Evolutionary conservation across 345 rosid genomes (phyloP), one percentile per base, ranked within the genome.

Genomic region (Eucalyptus pumila): DNA sequence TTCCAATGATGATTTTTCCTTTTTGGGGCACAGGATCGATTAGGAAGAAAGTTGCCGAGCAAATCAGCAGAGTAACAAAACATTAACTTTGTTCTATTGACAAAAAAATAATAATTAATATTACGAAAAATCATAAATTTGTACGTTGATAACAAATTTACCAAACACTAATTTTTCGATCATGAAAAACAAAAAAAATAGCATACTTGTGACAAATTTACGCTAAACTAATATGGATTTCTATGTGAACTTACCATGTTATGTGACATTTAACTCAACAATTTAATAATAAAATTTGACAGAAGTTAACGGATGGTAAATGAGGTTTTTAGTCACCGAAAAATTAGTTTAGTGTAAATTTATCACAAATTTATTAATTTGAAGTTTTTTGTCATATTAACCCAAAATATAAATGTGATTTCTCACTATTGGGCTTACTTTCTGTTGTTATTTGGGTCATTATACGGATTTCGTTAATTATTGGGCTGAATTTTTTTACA

Each of bases 121-220:
- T 26, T 6, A 56, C 0, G 0, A 56, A 56, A 56, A 56, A 56
- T 56, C 30, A 56, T 56, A 56, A 56, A 24, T 23, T 23, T 23
- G 0, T 24, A 24, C 0, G 1, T 0, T 9, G 2, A 56, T 56
- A 1, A 24, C 1, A 0, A 56, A 56, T 56, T 56, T 56, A 24
- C 4, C 3, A 23, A 0, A 56, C 10, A 56, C 1, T 56, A 56
- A 56, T 56, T 56, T 56, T 56, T 24, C 1, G 1, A 56, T 0
- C 6, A 56, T 24, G 6, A 56, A 56, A 56, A 56, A 24, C 3
- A 0, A 24, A 56, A 56, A 56, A 56, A 24, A 0, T 24, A 56
- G 1, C 2, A 56, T 0, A 56, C 13, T 0, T 0, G 0, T 23
- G 1, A 56, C 0, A 56, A 24, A 10, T 4, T 56, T 23, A 1